These are phyloP conservation scores for Lasiosphaeria miniovina DNA, from an alignment of 495 filamentous ascomycete species.

Conservation along the genomic window DNA sequence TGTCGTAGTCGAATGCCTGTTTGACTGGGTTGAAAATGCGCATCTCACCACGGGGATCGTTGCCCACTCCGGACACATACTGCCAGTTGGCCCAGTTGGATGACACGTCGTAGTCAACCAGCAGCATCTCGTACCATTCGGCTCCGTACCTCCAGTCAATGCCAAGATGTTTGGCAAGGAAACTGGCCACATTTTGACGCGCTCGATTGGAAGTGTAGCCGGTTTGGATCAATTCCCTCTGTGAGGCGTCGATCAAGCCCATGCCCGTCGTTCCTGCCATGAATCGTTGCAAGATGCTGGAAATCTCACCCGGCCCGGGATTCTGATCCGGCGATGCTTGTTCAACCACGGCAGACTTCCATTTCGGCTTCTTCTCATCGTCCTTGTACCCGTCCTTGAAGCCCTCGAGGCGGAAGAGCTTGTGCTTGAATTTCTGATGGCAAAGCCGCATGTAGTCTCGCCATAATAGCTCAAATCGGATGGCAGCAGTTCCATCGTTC, in stretches of 20 bases:
- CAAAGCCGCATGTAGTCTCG: conserved; percentile 74
- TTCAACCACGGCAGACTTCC: conserved; percentile 33
- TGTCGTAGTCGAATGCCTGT: conserved; percentile 68
- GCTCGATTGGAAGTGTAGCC: conserved; percentile 71
- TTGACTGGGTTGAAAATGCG: conserved; percentile 73
- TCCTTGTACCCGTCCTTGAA: conserved; percentile 41
- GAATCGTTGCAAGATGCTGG: conserved; percentile 47
- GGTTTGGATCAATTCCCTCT: conserved; percentile 65
- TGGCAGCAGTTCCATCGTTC: conserved; percentile 61
- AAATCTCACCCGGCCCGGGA: conserved; percentile 30
- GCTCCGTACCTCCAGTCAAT: conserved; percentile 75
- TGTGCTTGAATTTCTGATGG: conserved; percentile 58
- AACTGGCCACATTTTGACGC: conserved; percentile 68
- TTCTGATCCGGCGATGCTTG: conserved; percentile 26
- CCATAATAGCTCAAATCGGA: conserved; percentile 72
- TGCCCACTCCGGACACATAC: conserved; percentile 70
- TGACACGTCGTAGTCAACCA: conserved; percentile 68
- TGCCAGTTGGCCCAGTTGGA: conserved; percentile 80
- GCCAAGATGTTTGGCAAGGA: conserved; percentile 65
- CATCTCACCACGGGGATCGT: conserved; percentile 62
- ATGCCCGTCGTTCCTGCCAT: conserved; percentile 62
- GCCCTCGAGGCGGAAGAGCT: conserved; percentile 59
- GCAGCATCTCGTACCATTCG: conserved; percentile 71
- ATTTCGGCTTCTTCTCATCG: conserved; percentile 28
- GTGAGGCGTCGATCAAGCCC: conserved; percentile 67